Percentiles rank a stretch among this genome's conserved stretches.
phyloP scores from a whole-genome alignment of 176 grass and related monocot species.

The Typha latifolia region DNA sequence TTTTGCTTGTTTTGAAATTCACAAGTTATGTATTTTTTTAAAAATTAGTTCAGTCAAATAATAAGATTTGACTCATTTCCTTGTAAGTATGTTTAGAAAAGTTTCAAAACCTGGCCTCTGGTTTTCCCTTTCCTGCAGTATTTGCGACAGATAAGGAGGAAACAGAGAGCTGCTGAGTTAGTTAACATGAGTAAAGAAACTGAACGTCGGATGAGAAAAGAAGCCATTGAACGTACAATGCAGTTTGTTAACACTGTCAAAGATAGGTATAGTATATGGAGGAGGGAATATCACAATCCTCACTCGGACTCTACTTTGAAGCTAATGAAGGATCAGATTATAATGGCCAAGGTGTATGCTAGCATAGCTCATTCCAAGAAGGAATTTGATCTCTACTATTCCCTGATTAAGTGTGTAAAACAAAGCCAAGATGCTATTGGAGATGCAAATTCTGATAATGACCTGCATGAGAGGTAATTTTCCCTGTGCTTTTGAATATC shows the following conservation, averaged over 20 bases:
- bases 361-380: conserved; percentile 54
- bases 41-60: too few species aligned
- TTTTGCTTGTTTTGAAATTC: too few species aligned
- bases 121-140: conserved; percentile 24
- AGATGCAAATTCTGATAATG: conserved; percentile 45
- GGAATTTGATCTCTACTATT: conserved; percentile 40
- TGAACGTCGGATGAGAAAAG: conserved; percentile 36
- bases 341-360: conserved; percentile 83
- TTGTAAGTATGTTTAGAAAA: too few species aligned
- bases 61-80: too few species aligned
- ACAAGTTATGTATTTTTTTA: too few species aligned
- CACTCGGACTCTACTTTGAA: conserved; percentile 48
- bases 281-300: conserved; percentile 36
- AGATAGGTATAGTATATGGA: conserved; percentile 74
- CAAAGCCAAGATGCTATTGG: conserved; percentile 43
- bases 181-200: conserved; percentile 49
- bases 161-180: conserved; percentile 39
- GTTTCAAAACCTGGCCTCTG: too few species aligned
- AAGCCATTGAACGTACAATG: conserved; percentile 41
- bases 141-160: conserved; percentile 53
- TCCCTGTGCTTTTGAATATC: not conserved
- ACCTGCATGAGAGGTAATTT: conserved; percentile 47
- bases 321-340: conserved; percentile 79
- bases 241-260: conserved; percentile 48
- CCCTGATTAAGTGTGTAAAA: conserved; percentile 60